Percentiles rank a stretch among this genome's conserved stretches.
Evolutionary conservation across 2,329 filamentous ascomycete species (phyloP).

Genomic region (Epichloe typhina): DNA sequence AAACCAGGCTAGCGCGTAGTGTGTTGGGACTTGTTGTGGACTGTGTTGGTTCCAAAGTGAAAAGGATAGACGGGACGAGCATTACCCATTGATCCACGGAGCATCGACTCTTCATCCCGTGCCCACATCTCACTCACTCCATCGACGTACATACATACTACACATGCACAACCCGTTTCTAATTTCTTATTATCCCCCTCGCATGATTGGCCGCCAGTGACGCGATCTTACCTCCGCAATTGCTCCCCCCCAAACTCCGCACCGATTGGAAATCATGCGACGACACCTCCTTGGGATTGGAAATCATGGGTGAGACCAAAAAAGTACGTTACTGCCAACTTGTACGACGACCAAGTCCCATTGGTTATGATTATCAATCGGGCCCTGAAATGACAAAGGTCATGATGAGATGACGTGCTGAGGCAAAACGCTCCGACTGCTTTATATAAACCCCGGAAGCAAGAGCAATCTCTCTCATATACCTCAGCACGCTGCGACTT

Average conservation of each 20-base stretch:
- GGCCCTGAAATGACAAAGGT: background rate
- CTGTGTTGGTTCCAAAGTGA: constrained; percentile 30
- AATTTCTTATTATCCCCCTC: background rate
- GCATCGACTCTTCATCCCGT: too few species aligned
- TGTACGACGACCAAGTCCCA: background rate
- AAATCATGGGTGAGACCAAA: background rate
- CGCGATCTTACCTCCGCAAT: constrained; percentile 10
- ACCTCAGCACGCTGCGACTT: background rate
- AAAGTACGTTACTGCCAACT: background rate
- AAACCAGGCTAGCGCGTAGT: too few species aligned
- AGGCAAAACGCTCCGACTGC: background rate
- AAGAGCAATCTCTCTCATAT: too few species aligned
- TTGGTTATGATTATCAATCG: background rate
- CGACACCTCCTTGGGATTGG: background rate
- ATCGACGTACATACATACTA: too few species aligned
- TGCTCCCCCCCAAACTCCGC: background rate
- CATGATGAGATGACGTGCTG: background rate
- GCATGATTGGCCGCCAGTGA: constrained; percentile 9
- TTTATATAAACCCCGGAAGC: background rate
- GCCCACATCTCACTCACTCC: too few species aligned
- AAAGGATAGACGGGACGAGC: too few species aligned
- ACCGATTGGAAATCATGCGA: constrained; percentile 1
- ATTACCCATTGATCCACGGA: too few species aligned
- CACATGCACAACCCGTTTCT: too few species aligned
- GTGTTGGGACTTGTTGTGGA: constrained; percentile 59